Evolutionary conservation across 1,284 basidiomycete genomes (phyloP), one percentile per base, ranked within the genome.

Genomic region (Rhodotorula sp.): DNA sequence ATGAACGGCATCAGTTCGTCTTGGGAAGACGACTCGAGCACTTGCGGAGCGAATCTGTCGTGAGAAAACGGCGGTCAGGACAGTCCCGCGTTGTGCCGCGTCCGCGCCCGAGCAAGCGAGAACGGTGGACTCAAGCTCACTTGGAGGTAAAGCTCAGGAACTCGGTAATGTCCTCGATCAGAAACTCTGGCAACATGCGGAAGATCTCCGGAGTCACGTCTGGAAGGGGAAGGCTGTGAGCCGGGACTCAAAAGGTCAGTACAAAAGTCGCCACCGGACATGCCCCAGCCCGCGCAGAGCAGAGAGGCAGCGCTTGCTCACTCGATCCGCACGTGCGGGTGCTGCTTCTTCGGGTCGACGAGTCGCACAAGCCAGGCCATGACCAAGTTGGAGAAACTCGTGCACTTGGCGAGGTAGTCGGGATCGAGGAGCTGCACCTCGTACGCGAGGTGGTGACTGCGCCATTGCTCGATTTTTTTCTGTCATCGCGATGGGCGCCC

Each of bases 331-430:
- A 87, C 85, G 65, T 84, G 86, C 1, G 97, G 97, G 79, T 98
- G 93, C 46, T 84, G 81, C 76, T 89, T 89, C 68, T 84, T 86
- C 1, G 93, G 92, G 78, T 99, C 97, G n/a, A 91, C 93, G 70
- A 91, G 87, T 10, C 95, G 88, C 65, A 98, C 90, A 26, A 99
- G 84, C 96, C 96, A 99, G 0, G 91, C 91, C 79, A 96, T 96
- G 62, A 94, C 84, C 82, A 98, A 97, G 76, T 88, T 90, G 39
- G 88, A 88, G 83, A 97, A 98, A 15, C 87, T 88, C 56, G 96
- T 87, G 54, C 89, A 90, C 65, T 89, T 86, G 78, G 90, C 87
- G 43, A 92, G 85, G 69, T 97, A 87, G 74, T 92, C 91, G 0
- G 92, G 91, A 78, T 97, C 93, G 49, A 91, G 85, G 1, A 99